phyloP scores from a whole-genome alignment of 768 basidiomycete genomes.

The Lentinula lateritia region DNA sequence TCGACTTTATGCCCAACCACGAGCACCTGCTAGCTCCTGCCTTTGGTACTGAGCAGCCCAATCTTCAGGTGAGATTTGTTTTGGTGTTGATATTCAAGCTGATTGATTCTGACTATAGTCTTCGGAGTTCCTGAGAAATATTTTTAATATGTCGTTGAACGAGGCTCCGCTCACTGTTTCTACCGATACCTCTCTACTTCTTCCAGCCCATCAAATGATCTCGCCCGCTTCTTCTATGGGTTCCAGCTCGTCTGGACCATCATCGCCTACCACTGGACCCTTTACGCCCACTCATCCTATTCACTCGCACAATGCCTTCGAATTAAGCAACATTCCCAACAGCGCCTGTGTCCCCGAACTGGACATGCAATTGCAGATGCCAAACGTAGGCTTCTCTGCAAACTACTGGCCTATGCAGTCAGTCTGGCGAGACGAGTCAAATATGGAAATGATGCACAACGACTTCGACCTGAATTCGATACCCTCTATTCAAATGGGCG shows the following conservation, averaged over 20 bases:
- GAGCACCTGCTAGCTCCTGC: constrained; percentile 35
- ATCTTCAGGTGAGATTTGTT: constrained; percentile 31
- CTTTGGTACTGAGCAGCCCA: constrained; percentile 39
- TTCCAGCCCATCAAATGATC: constrained; percentile 38
- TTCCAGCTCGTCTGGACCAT: constrained; percentile 44
- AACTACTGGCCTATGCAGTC: constrained; percentile 29
- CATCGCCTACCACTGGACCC: constrained; percentile 42
- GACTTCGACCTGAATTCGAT: constrained; percentile 67
- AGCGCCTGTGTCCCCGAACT: constrained; percentile 21
- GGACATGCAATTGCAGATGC: constrained; percentile 28
- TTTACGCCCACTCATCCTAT: constrained; percentile 41
- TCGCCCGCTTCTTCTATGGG: constrained; percentile 46
- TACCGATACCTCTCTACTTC: constrained; percentile 27
- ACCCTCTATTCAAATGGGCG: constrained; percentile 57
- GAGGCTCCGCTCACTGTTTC: constrained; percentile 35
- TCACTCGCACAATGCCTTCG: constrained; percentile 20
- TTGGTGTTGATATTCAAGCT: constrained; percentile 7
- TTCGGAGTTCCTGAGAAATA: constrained; percentile 44
- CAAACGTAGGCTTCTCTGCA: constrained; percentile 25
- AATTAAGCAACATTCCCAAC: constrained; percentile 16
- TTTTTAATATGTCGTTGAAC: constrained; percentile 27
- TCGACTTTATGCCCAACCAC: constrained; percentile 47
- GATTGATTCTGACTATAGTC: constrained; percentile 25
- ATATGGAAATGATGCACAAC: constrained; percentile 41
- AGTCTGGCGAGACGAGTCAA: constrained; percentile 24